Evolutionary conservation across 352 stramenopile species (phyloP).

Genomic region (Thraustotheca clavata): DNA sequence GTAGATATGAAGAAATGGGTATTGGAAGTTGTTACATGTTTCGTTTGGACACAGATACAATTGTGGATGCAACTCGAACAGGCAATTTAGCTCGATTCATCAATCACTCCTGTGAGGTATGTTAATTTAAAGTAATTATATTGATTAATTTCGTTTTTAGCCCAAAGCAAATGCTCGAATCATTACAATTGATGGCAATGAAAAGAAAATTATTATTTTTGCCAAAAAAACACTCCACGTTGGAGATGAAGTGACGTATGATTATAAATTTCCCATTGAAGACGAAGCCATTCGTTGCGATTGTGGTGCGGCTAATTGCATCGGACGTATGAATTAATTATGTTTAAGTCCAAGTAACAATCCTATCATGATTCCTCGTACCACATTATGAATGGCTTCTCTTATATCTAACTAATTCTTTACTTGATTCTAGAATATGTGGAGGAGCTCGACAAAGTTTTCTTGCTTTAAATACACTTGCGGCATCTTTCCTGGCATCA

Average conservation of each 20-base stretch:
- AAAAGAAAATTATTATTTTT: conserved; percentile 97
- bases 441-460: too few species aligned
- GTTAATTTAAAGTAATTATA: not conserved
- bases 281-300: conserved; percentile 91
- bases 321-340: conserved; percentile 91
- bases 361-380: too few species aligned
- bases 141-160: conserved; percentile 15
- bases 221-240: conserved; percentile 84
- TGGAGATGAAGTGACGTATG: conserved; percentile 93
- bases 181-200: conserved; percentile 67
- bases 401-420: too few species aligned
- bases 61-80: conserved; percentile 91
- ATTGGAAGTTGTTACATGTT: conserved; percentile 98
- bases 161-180: conserved; percentile 93
- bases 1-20: conserved; percentile 85
- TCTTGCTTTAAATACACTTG: too few species aligned
- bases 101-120: conserved; percentile 90
- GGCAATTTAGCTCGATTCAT: conserved; percentile 95
- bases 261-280: conserved; percentile 97
- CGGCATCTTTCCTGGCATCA: too few species aligned
- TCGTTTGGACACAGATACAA: conserved; percentile 88
- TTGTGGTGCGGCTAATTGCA: conserved; percentile 90
- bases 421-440: too few species aligned
- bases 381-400: too few species aligned
- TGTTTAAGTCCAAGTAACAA: not conserved